A percentile compares a stretch with the other conserved stretches of the same genome.
These are phyloP conservation scores for Brasilioporus rufonigricans DNA, from an alignment of 768 basidiomycete species.

Conservation along the genomic window DNA sequence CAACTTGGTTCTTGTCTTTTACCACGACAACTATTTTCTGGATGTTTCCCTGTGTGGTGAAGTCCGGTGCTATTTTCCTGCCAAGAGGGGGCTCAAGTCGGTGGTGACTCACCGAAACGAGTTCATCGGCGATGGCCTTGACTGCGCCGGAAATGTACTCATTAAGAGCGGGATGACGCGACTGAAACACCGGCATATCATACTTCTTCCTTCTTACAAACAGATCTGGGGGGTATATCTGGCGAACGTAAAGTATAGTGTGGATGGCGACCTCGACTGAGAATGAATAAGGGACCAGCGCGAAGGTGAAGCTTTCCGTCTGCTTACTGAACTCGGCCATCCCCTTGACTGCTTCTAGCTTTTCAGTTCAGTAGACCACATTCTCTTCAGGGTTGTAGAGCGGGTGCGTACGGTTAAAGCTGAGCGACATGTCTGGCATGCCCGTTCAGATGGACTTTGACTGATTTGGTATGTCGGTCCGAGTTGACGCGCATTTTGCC, in stretches of 20 bases:
- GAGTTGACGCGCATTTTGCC: slow-evolving; percentile 20
- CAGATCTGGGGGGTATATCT: slow-evolving; percentile 85
- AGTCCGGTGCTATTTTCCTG: background rate
- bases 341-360: slow-evolving; percentile 58
- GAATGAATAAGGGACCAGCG: slow-evolving; percentile 3
- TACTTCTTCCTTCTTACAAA: slow-evolving; percentile 90
- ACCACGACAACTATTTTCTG: slow-evolving; percentile 82
- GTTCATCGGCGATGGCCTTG: slow-evolving; percentile 77
- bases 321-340: slow-evolving; percentile 70
- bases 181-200: slow-evolving; percentile 88
- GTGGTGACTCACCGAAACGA: slow-evolving; percentile 49
- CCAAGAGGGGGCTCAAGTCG: background rate
- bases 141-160: slow-evolving; percentile 89
- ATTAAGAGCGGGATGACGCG: slow-evolving; percentile 85
- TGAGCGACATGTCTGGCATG: slow-evolving; percentile 32
- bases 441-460: no score
- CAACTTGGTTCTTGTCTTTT: slow-evolving; percentile 73
- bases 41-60: slow-evolving; percentile 59
- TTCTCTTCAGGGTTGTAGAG: background rate
- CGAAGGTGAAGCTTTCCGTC: background rate
- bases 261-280: slow-evolving; percentile 94
- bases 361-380: slow-evolving; percentile 8
- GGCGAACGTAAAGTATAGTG: slow-evolving; percentile 85
- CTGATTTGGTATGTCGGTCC: background rate
- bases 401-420: slow-evolving; percentile 37